Evolutionary conservation across 1,139 yeast species (phyloP).

Genomic region (Sugiyamaella japonica): DNA sequence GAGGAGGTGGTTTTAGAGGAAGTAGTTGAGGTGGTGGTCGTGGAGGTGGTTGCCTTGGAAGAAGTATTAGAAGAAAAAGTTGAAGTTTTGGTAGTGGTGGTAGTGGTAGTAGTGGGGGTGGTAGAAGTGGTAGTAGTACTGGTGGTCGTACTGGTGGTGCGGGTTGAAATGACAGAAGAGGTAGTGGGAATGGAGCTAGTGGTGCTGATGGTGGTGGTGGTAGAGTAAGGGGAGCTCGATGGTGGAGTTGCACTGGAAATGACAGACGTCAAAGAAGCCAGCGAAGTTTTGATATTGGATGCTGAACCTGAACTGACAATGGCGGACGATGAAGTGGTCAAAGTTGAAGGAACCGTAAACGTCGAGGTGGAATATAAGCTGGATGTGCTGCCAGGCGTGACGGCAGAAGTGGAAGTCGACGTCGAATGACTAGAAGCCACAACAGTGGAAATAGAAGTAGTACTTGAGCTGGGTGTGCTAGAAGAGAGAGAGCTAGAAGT

Average conservation of each 20-base stretch:
- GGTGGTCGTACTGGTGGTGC: too few species aligned
- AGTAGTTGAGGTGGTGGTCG: background rate
- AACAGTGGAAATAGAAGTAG: too few species aligned
- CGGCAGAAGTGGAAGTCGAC: background rate
- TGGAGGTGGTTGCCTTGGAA: background rate
- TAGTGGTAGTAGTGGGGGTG: background rate
- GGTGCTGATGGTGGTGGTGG: background rate
- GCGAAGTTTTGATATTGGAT: too few species aligned
- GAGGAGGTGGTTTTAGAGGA: background rate
- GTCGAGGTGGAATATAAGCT: too few species aligned
- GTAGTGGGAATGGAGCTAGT: background rate
- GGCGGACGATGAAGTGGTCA: too few species aligned
- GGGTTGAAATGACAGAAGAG: too few species aligned
- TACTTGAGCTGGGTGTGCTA: too few species aligned
- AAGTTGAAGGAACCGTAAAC: too few species aligned
- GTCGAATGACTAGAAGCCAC: too few species aligned
- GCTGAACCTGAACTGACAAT: too few species aligned
- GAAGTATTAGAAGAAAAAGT: background rate
- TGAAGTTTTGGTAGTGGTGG: background rate
- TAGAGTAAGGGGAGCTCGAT: background rate
- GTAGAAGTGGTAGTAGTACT: background rate
- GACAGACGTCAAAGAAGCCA: background rate
- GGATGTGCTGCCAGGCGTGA: too few species aligned
- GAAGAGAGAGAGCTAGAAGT: too few species aligned
- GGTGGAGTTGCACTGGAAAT: background rate